Evolutionary conservation across 495 filamentous ascomycete species (phyloP), one percentile per base, ranked within the genome.

Genomic region (Staphylotrichum longicolle): DNA sequence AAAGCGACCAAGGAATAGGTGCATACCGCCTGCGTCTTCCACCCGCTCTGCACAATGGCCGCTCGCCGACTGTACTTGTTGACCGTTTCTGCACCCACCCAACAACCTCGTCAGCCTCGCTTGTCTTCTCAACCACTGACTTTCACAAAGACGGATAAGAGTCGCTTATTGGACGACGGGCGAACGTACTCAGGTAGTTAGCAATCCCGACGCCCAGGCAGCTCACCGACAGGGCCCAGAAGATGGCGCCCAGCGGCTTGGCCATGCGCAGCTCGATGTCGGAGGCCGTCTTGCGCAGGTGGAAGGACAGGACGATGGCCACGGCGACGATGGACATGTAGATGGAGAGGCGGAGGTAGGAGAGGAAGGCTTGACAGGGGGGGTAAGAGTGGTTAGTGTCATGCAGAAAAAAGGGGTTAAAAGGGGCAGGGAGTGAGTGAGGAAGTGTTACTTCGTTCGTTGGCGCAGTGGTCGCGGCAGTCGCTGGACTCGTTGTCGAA

Each of bases 301-400:
- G 93, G 73, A 98, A 98, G 7, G 91, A 96, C 44, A 96, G 82
- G 8, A 94, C 82, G 62, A 98, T 96, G 45, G 94, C 94, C 15
- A 93, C 79, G 8, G 91, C 84, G 20, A 98, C 93, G 39, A 98
- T 78, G 57, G 91, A 83, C 80, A 98, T 88, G 78, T 96, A 96
- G 67, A 97, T 84, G 15, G 89, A 87, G 5, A 98, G 84, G 4
- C 94, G 86, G 5, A 98, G 87, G 84, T 93, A 97, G 20, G 95
- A 97, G 54, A 98, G 88, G 70, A 98, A 98, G 62, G 86, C 79
- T 53, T 20, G 12, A 4, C 5, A 12, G 40, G 44, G 3, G 32
- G 30, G 47, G 7, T 32, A 50, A 27, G 6, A 2, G 3, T 50
- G 47, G 30, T n/a, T 15, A 30, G 14, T 48, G 37, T 7, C 32